A percentile compares a stretch with the other conserved stretches of the same genome.
phyloP scores from a whole-genome alignment of 805 yeast genomes.

The Ogataea allantospora region DNA sequence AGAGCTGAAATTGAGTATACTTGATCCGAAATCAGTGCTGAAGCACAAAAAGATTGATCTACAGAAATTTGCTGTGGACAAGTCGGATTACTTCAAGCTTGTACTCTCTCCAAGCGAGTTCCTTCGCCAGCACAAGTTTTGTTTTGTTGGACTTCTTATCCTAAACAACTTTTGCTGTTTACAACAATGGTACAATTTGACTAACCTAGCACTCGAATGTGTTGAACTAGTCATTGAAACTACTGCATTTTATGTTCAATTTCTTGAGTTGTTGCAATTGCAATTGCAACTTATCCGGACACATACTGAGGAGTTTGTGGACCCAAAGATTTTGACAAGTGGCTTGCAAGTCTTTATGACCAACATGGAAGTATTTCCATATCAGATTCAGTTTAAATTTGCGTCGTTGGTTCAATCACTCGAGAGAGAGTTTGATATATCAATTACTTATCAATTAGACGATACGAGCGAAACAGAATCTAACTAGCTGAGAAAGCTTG shows the following conservation, averaged over 20 bases:
- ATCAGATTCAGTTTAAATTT: constrained; percentile 14
- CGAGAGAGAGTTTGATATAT: constrained; percentile 13
- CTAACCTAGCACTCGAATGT: constrained; percentile 43
- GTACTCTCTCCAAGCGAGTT: constrained; percentile 34
- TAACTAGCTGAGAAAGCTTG: background rate
- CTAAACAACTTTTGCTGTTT: constrained; percentile 65
- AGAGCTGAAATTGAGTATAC: constrained; percentile 42
- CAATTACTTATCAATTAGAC: constrained; percentile 12
- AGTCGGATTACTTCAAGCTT: constrained; percentile 53
- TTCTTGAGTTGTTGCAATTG: constrained; percentile 32
- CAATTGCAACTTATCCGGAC: constrained; percentile 43
- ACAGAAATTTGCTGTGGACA: constrained; percentile 56
- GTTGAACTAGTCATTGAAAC: constrained; percentile 28
- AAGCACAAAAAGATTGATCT: constrained; percentile 37
- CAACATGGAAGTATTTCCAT: constrained; percentile 11
- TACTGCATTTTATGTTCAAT: constrained; percentile 28
- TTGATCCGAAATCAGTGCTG: constrained; percentile 39
- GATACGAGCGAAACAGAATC: constrained; percentile 1
- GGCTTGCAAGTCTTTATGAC: constrained; percentile 16
- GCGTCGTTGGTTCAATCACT: constrained; percentile 14
- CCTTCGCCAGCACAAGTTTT: constrained; percentile 54
- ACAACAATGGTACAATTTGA: constrained; percentile 59
- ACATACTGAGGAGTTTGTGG: constrained; percentile 16
- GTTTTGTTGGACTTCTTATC: constrained; percentile 46
- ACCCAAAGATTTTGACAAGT: constrained; percentile 4